Evolutionary conservation across 2,329 filamentous ascomycete species (phyloP).

Genomic region (Dothideomycetes sp.): DNA sequence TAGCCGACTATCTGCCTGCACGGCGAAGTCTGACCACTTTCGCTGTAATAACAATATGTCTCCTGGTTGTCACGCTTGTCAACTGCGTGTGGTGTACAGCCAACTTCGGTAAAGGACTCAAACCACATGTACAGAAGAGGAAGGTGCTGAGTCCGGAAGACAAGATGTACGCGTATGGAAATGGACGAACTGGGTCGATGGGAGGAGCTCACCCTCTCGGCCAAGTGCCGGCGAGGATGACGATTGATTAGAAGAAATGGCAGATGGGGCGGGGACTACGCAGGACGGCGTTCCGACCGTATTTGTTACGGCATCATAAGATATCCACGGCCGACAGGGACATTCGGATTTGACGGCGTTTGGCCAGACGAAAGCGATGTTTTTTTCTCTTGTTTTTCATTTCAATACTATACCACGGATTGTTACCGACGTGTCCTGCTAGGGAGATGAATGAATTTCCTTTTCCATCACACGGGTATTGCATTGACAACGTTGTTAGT

Average conservation of each 20-base stretch:
- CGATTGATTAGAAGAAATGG: constrained; percentile 29
- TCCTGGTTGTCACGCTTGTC: constrained; percentile 79
- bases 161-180: constrained; percentile 26
- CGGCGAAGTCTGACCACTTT: constrained; percentile 83
- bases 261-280: background rate
- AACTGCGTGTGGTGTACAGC: constrained; percentile 78
- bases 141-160: constrained; percentile 39
- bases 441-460: background rate
- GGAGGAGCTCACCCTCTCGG: constrained; percentile 17
- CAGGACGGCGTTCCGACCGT: constrained; percentile 6
- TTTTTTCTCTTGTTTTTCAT: no score
- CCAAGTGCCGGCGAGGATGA: constrained; percentile 28
- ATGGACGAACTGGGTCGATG: constrained; percentile 8
- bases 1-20: constrained; percentile 60
- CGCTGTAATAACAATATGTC: constrained; percentile 78
- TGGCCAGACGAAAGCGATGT: background rate
- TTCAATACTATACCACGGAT: background rate
- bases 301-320: constrained; percentile 5
- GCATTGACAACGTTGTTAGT: no score
- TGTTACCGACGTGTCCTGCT: background rate
- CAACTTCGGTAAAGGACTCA: constrained; percentile 86
- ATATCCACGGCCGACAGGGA: constrained; percentile 7
- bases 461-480: no score
- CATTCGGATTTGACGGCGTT: background rate
- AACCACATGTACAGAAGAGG: constrained; percentile 64